Percentiles rank a stretch among this genome's conserved stretches.
phyloP scores from a whole-genome alignment of 805 yeast species.

The Candida anglica region DNA sequence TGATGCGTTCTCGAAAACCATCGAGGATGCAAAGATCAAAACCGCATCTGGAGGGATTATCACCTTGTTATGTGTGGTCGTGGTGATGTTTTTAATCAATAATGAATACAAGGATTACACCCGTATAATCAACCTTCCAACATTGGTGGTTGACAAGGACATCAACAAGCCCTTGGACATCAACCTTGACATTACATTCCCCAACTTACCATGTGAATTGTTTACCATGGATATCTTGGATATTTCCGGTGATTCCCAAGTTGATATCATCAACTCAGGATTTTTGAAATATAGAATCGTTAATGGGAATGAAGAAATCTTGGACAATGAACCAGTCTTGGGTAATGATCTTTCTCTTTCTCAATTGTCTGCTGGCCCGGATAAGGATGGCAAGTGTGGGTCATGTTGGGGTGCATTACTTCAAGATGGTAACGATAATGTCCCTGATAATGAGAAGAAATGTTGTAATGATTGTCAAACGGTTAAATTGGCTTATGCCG shows the following conservation, averaged over 20 bases:
- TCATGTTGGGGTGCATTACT: slow-evolving; percentile 83
- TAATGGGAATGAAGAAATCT: slow-evolving; percentile 40
- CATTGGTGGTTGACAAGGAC: slow-evolving; percentile 84
- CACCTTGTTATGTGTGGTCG: slow-evolving; percentile 63
- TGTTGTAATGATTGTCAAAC: slow-evolving; percentile 88
- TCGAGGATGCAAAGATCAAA: slow-evolving; percentile 85
- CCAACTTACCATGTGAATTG: slow-evolving; percentile 79
- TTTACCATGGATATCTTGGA: slow-evolving; percentile 85
- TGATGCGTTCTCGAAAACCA: slow-evolving; percentile 92
- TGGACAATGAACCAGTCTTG: slow-evolving; percentile 23
- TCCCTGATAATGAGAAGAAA: slow-evolving; percentile 37
- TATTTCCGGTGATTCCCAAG: slow-evolving; percentile 77
- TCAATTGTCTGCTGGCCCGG: slow-evolving; percentile 23
- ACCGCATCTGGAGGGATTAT: slow-evolving; percentile 90
- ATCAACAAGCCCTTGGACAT: slow-evolving; percentile 71
- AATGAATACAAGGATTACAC: slow-evolving; percentile 78
- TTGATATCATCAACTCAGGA: slow-evolving; percentile 67
- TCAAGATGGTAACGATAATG: slow-evolving; percentile 33
- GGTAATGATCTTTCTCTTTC: slow-evolving; percentile 20
- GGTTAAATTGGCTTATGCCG: slow-evolving; percentile 75
- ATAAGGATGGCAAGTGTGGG: slow-evolving; percentile 59
- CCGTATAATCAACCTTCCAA: slow-evolving; percentile 67
- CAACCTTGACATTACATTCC: slow-evolving; percentile 79
- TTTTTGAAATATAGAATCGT: slow-evolving; percentile 67
- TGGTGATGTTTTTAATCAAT: slow-evolving; percentile 58